phyloP scores from a whole-genome alignment of 176 grass and related monocot species.

The Chrysopogon serrulatus region DNA sequence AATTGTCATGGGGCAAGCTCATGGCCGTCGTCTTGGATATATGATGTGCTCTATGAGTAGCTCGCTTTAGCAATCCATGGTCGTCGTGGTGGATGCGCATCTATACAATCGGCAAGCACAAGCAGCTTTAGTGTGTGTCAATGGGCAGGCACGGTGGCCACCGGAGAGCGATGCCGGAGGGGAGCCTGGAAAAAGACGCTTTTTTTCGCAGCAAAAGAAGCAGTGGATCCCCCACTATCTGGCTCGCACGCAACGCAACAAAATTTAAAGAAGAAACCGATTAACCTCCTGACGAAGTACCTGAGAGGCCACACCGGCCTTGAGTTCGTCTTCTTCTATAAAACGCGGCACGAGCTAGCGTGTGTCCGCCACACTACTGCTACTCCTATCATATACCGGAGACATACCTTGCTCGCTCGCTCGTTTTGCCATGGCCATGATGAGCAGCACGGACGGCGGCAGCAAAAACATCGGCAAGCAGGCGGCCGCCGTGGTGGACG shows the following conservation, averaged over 20 bases:
- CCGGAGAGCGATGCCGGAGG: not conserved
- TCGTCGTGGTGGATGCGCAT: not conserved
- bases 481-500: not conserved
- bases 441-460: not conserved
- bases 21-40: not conserved
- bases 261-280: too few species aligned
- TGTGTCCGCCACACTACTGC: slow-evolving; percentile 55
- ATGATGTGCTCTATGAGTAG: not conserved
- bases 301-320: too few species aligned
- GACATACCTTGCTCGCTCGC: too few species aligned
- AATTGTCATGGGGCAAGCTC: not conserved
- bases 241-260: not conserved
- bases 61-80: not conserved
- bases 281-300: not conserved
- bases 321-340: slow-evolving; percentile 23
- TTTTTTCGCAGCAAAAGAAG: not conserved
- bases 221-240: slow-evolving; percentile 11
- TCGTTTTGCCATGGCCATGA: slow-evolving; percentile 31
- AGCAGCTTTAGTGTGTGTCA: not conserved
- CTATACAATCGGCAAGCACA: slow-evolving; percentile 9
- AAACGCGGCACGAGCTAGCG: slow-evolving; percentile 32
- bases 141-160: not conserved
- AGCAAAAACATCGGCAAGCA: not conserved
- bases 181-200: not conserved
- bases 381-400: too few species aligned